These are phyloP conservation scores for Xylariomycetidae sp. DNA, from an alignment of 2,329 filamentous ascomycete genomes.

Conservation along the genomic window DNA sequence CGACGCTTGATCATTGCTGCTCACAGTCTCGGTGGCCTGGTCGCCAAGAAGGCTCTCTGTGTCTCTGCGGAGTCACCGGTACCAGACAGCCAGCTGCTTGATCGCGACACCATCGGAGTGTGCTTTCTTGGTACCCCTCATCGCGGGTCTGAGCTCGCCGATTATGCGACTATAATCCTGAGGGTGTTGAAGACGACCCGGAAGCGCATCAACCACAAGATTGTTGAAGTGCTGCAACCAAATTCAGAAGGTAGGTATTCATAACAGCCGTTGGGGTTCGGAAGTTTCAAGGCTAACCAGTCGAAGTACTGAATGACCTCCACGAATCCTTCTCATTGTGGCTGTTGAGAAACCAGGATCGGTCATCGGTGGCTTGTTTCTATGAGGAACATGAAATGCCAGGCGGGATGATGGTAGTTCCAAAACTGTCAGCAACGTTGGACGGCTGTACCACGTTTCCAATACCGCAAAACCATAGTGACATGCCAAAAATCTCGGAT, in stretches of 20 bases:
- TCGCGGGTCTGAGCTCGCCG: constrained; percentile 1
- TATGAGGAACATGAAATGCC: constrained; percentile 4
- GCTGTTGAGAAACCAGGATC: constrained; percentile 1
- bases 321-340: constrained; percentile 2
- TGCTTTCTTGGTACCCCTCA: constrained; percentile 1
- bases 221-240: not conserved
- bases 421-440: constrained; percentile 3
- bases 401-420: constrained; percentile 1
- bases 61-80: not conserved
- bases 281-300: not conserved
- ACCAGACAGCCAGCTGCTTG: not conserved
- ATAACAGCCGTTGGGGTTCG: not conserved
- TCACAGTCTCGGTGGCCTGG: constrained; percentile 4
- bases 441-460: constrained; percentile 3
- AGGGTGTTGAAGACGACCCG: not conserved
- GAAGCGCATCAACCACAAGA: constrained; percentile 1
- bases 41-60: constrained; percentile 1
- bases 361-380: constrained; percentile 1
- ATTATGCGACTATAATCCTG: not conserved
- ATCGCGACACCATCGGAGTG: not conserved
- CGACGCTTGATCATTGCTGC: not conserved
- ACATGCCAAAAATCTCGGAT: constrained; percentile 2
- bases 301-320: constrained; percentile 1
- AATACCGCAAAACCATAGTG: constrained; percentile 4
- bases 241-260: constrained; percentile 1